Conservation (phyloP, 371 early-diverging fungal species). For the Mortierella sp. region DNA sequence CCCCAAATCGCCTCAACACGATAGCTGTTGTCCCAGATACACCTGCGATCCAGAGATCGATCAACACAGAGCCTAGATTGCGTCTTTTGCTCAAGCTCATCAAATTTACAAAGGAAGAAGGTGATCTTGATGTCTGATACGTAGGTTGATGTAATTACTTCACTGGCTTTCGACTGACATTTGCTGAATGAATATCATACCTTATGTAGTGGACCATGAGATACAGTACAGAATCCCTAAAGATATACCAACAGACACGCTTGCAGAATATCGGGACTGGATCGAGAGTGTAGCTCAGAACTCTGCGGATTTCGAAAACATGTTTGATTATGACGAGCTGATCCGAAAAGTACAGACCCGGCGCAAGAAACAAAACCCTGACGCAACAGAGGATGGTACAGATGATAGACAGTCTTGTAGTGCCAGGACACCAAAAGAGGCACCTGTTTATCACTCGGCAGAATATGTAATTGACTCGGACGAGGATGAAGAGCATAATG, state of each 20-base stretch:
- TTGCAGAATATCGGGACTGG: slow-evolving; percentile 32
- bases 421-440: not conserved
- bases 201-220: slow-evolving; percentile 3
- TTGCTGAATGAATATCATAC: not conserved
- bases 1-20: not conserved
- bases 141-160: not conserved
- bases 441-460: slow-evolving; percentile 26
- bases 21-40: slow-evolving; percentile 21
- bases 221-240: slow-evolving; percentile 36
- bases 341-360: slow-evolving; percentile 7
- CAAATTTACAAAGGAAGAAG: slow-evolving; percentile 19
- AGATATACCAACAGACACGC: slow-evolving; percentile 38
- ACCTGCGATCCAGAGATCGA: slow-evolving; percentile 17
- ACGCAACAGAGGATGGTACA: not conserved
- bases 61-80: slow-evolving; percentile 33
- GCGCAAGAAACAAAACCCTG: not conserved
- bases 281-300: slow-evolving; percentile 18
- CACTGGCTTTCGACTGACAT: not conserved
- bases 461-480: slow-evolving; percentile 50
- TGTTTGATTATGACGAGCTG: slow-evolving; percentile 15
- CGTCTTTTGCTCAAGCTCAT: slow-evolving; percentile 44
- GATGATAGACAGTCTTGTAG: not conserved
- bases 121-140: slow-evolving; percentile 3
- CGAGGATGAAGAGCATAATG: slow-evolving; percentile 10
- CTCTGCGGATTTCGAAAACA: not conserved